A percentile compares a stretch with the other conserved stretches of the same genome.
Conservation (phyloP, 2,329 filamentous ascomycete genomes). For the Xylariaceae sp. region DNA sequence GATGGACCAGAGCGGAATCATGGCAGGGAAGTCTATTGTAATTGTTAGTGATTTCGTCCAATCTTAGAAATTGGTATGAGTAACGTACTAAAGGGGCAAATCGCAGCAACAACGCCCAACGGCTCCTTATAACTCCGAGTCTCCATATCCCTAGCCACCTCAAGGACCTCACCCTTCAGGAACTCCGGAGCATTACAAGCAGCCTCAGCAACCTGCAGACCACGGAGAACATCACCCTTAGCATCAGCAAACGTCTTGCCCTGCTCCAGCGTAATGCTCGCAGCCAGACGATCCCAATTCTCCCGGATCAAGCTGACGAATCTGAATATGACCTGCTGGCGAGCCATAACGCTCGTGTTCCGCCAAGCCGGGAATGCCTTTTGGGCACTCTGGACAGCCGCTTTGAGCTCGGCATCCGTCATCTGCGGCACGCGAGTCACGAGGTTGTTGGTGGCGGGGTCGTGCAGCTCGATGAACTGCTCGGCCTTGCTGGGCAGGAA, state of each 20-base stretch:
- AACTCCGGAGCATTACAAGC: slow-evolving; percentile 75
- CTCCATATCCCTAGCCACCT: slow-evolving; percentile 88
- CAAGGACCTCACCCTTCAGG: slow-evolving; percentile 75
- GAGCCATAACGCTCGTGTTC: slow-evolving; percentile 63
- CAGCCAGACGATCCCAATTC: slow-evolving; percentile 79
- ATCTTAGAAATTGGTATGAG: neutral
- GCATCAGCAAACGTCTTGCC: slow-evolving; percentile 85
- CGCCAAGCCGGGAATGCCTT: slow-evolving; percentile 72
- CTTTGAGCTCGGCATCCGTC: slow-evolving; percentile 70
- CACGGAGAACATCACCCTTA: slow-evolving; percentile 73
- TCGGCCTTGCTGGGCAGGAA: slow-evolving; percentile 63
- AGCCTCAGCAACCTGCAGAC: slow-evolving; percentile 79
- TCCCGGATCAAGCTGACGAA: slow-evolving; percentile 74
- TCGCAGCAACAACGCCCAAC: slow-evolving; percentile 73
- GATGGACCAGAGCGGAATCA: slow-evolving; percentile 90
- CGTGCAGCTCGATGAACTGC: slow-evolving; percentile 72
- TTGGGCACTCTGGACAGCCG: slow-evolving; percentile 68
- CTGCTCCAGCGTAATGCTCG: slow-evolving; percentile 82
- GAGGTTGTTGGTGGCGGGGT: slow-evolving; percentile 80
- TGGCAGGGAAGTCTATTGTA: slow-evolving; percentile 73
- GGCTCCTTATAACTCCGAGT: slow-evolving; percentile 78
- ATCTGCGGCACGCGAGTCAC: slow-evolving; percentile 79
- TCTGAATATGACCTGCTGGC: slow-evolving; percentile 85
- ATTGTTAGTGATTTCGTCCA: slow-evolving; percentile 3
- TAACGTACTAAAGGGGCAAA: slow-evolving; percentile 75